A percentile compares a stretch with the other conserved stretches of the same genome.
Conservation (phyloP, 495 filamentous ascomycete genomes). For the Poronia punctata region DNA sequence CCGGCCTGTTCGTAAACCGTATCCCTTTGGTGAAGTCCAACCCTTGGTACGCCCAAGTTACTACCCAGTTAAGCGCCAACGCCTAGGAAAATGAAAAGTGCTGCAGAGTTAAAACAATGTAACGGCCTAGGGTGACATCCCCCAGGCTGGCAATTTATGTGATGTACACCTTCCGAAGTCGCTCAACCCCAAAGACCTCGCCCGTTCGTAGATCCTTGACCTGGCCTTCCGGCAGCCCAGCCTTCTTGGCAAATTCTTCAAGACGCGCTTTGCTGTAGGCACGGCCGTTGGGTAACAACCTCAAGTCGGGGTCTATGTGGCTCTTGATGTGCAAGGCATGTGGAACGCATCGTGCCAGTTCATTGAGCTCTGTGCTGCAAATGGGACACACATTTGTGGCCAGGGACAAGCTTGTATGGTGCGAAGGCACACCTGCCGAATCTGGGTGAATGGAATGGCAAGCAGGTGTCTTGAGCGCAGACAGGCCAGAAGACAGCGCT, state of each 20-base stretch:
- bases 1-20: too few relatives aligned
- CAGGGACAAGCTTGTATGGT: slow-evolving; percentile 31
- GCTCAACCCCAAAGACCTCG: slow-evolving; percentile 50
- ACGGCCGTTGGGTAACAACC: slow-evolving; percentile 79
- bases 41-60: too few relatives aligned
- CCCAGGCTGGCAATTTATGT: too few relatives aligned
- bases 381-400: slow-evolving; percentile 71
- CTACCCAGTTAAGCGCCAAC: too few relatives aligned
- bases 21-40: too few relatives aligned
- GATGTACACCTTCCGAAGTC: slow-evolving; percentile 87
- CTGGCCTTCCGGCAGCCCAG: slow-evolving; percentile 52
- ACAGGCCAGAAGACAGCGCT: slow-evolving; percentile 84
- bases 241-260: slow-evolving; percentile 67
- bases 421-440: slow-evolving; percentile 22
- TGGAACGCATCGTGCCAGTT: slow-evolving; percentile 77
- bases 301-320: slow-evolving; percentile 76
- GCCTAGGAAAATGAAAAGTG: too few relatives aligned
- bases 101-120: too few relatives aligned
- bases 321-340: slow-evolving; percentile 94
- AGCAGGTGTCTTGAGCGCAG: slow-evolving; percentile 89
- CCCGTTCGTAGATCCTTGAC: slow-evolving; percentile 80
- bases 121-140: too few relatives aligned
- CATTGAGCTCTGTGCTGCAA: slow-evolving; percentile 90
- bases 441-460: slow-evolving; percentile 63
- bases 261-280: slow-evolving; percentile 76